These are phyloP conservation scores for Fusarium clavum DNA, from an alignment of 2,329 filamentous ascomycete species.

Conservation along the genomic window DNA sequence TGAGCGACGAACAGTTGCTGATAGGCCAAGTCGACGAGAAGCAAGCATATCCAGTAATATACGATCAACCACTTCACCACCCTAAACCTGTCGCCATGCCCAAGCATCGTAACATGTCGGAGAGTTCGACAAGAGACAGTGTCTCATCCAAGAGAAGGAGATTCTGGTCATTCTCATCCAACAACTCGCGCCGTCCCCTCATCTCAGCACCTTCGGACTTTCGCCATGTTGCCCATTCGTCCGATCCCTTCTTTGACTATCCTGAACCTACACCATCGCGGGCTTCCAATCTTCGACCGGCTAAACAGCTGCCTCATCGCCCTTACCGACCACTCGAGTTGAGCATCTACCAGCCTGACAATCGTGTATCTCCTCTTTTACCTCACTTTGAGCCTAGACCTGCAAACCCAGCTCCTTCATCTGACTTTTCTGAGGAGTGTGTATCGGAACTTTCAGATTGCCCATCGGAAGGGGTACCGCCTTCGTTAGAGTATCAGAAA, in stretches of 20 bases:
- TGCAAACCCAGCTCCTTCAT: constrained; percentile 46
- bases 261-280: constrained; percentile 38
- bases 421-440: constrained; percentile 53
- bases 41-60: constrained; percentile 41
- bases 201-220: constrained; percentile 72
- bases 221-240: constrained; percentile 65
- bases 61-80: constrained; percentile 47
- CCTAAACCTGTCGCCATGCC: constrained; percentile 46
- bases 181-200: constrained; percentile 61
- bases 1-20: constrained; percentile 47
- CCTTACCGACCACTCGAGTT: constrained; percentile 68
- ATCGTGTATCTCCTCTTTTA: constrained; percentile 66
- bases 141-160: constrained; percentile 61
- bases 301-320: constrained; percentile 41
- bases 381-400: constrained; percentile 60
- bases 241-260: constrained; percentile 53
- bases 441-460: constrained; percentile 45
- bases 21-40: constrained; percentile 51
- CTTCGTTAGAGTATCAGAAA: constrained; percentile 52
- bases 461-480: constrained; percentile 47
- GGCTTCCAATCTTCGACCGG: constrained; percentile 40
- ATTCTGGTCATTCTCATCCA: constrained; percentile 58
- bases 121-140: constrained; percentile 52
- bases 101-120: constrained; percentile 35
- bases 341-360: constrained; percentile 60